Evolutionary conservation across 108 stramenopile species (phyloP), one percentile per base, ranked within the genome.

Genomic region (Cyclotella sp.): DNA sequence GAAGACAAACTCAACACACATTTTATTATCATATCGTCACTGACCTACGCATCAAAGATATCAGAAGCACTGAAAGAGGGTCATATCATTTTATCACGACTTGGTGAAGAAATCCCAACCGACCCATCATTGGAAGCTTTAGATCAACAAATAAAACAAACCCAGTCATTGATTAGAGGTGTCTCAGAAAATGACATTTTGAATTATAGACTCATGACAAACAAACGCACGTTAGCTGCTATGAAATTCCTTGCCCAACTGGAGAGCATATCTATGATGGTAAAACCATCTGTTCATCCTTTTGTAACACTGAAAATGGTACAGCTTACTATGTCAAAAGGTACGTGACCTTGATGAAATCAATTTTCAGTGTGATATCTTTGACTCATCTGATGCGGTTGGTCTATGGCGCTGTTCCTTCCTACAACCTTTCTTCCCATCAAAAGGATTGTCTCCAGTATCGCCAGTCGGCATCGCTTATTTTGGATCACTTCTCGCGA

Each of bases 1-100:
- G n/a, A n/a, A n/a, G n/a, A n/a, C n/a, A 76, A 59, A 21, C 52
- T 68, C 9, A 30, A 62, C 16, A 30, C 47, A 0, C 28, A 58
- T 4, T 57, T 22, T 1, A 40, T 69, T 15, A 10, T 42, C 9
- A n/a, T 68, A 0, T 19, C 42, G 16, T 21, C 47, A 3, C 75
- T 68, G 27, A 10, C 4, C 6, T 15, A 51, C 29, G 28, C 21
- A 68, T 0, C 28, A 9, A 9, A 42, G 9, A 40, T 68, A 18
- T 10, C 11, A 16, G 75, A 68, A 55, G 75, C 66, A 16, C 52
- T 69, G 19, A 40, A 57, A 8, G 21, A n/a, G 30, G 68, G 53
- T 11, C 14, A 42, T 58, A 7, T 10, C 5, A 34, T 55, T 34
- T 15, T 76, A 43, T 39, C 44, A n/a, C 30, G n/a, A 16, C 75